Conservation (phyloP, 2,329 filamentous ascomycete species). For the Blastomyces parvus region DNA sequence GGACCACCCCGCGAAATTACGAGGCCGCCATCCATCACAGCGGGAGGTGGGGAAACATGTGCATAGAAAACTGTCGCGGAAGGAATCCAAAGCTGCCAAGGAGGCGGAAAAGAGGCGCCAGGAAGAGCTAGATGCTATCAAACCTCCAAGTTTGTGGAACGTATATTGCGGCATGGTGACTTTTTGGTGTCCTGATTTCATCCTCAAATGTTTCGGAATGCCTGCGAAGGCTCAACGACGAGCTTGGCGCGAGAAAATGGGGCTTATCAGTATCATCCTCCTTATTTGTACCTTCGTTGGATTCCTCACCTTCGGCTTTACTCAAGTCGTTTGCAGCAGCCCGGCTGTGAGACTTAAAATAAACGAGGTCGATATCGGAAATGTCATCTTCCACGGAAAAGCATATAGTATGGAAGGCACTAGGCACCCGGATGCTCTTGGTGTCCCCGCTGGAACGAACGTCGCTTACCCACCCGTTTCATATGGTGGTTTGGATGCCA, state of each 20-base stretch:
- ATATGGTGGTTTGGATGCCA: conserved; percentile 82
- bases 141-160: conserved; percentile 83
- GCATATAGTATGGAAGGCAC: conserved; percentile 77
- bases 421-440: conserved; percentile 67
- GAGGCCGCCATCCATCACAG: conserved; percentile 16
- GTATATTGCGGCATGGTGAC: conserved; percentile 90
- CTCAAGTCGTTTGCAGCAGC: conserved; percentile 68
- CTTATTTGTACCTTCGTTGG: conserved; percentile 81
- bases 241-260: conserved; percentile 98
- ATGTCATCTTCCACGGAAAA: conserved; percentile 92
- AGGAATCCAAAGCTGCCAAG: conserved; percentile 45
- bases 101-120: conserved; percentile 49
- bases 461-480: conserved; percentile 76
- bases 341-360: conserved; percentile 64
- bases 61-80: conserved; percentile 57
- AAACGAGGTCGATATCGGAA: conserved; percentile 71
- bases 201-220: conserved; percentile 79
- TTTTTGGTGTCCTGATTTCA: conserved; percentile 83
- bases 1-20: conserved; percentile 24
- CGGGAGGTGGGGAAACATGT: conserved; percentile 22
- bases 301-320: conserved; percentile 96
- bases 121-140: conserved; percentile 54
- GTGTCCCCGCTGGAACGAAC: conserved; percentile 65
- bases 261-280: conserved; percentile 85
- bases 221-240: conserved; percentile 74